Conservation (phyloP, 352 stramenopile species). For the Globisporangium okanoganense region DNA sequence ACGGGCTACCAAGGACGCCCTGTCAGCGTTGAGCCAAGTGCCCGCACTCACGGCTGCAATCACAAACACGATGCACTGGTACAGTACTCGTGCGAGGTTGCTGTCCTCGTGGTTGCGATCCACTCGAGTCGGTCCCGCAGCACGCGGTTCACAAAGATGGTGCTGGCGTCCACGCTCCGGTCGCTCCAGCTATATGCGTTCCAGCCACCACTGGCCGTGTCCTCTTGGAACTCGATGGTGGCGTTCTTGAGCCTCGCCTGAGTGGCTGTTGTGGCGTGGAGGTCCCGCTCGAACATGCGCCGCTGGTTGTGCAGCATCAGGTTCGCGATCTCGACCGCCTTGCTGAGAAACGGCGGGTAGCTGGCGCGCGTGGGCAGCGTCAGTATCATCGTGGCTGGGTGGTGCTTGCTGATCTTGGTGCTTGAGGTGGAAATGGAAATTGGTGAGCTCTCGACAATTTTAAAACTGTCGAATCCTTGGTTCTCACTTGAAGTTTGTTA, state of each 20-base stretch:
- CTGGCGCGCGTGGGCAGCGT: slow-evolving; percentile 47
- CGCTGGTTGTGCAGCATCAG: background rate
- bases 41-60: too few species aligned
- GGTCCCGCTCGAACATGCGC: background rate
- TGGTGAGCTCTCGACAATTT: background rate
- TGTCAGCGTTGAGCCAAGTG: too few species aligned
- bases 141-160: slow-evolving; percentile 1
- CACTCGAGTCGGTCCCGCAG: background rate
- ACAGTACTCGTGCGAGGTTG: slow-evolving; percentile 3
- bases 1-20: background rate
- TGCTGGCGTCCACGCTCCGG: background rate
- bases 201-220: background rate
- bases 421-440: background rate
- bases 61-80: slow-evolving; percentile 2
- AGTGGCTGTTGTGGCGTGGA: background rate
- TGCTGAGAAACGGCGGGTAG: slow-evolving; percentile 14
- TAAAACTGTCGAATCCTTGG: background rate
- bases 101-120: background rate
- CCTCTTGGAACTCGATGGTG: background rate
- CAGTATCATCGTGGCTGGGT: background rate
- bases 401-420: background rate
- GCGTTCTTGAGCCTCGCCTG: background rate
- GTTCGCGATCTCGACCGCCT: background rate
- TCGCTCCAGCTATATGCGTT: background rate
- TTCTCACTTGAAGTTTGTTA: background rate